These are phyloP conservation scores for Pestalotiopsis sp. DNA, from an alignment of 2,329 filamentous ascomycete species.

Conservation along the genomic window DNA sequence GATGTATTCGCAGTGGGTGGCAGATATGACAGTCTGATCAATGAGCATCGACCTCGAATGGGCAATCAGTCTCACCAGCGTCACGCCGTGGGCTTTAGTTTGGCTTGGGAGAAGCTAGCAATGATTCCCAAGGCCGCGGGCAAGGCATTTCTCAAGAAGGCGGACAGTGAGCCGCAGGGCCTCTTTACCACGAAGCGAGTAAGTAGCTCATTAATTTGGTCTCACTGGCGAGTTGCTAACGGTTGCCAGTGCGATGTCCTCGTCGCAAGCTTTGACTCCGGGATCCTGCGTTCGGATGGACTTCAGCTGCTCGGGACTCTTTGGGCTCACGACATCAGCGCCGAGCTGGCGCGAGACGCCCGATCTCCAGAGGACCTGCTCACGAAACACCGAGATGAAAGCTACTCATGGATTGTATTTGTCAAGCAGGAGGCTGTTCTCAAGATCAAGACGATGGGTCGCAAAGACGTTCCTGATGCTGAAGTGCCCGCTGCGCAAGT, in stretches of 20 bases:
- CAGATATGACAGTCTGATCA: constrained; percentile 87
- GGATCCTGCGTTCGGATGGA: constrained; percentile 74
- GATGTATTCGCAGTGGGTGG: constrained; percentile 93
- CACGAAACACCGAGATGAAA: constrained; percentile 74
- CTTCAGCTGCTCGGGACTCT: constrained; percentile 77
- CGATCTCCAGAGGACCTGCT: constrained; percentile 79
- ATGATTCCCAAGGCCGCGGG: constrained; percentile 60
- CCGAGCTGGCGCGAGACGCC: constrained; percentile 82
- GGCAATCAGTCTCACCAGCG: constrained; percentile 64
- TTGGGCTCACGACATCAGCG: constrained; percentile 83
- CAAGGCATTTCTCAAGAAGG: constrained; percentile 69
- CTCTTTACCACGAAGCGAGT: constrained; percentile 67
- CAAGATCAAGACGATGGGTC: constrained; percentile 78
- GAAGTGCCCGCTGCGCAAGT: constrained; percentile 77
- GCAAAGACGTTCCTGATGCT: constrained; percentile 73
- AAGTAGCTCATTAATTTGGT: constrained; percentile 33
- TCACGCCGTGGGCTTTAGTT: constrained; percentile 89
- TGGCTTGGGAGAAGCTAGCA: constrained; percentile 83
- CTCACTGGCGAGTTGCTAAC: constrained; percentile 16
- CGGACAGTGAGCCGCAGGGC: constrained; percentile 62
- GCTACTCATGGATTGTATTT: constrained; percentile 85
- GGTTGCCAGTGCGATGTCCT: constrained; percentile 76
- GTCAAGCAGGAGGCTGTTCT: constrained; percentile 78
- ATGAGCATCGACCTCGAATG: constrained; percentile 75
- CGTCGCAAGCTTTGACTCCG: constrained; percentile 82